Evolutionary conservation across 2,329 filamentous ascomycete species (phyloP), one percentile per base, ranked within the genome.

Genomic region (Cucurbitaria berberidis): DNA sequence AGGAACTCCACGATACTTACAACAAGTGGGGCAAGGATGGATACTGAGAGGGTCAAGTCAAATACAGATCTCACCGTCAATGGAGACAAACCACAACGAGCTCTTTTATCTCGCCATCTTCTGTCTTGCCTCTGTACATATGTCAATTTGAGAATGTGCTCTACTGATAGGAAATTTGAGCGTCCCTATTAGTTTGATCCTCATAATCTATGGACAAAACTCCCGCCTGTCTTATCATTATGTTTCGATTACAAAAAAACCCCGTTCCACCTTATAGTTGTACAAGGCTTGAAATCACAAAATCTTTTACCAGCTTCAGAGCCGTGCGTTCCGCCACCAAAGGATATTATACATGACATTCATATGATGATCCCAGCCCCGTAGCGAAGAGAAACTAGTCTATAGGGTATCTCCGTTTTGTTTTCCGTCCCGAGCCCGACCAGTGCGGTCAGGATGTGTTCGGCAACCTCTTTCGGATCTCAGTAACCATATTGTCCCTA

Each of bases 21-120:
- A 99, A 99, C 90, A 99, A 99, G 85, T 98, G 91, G 87, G 95
- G 95, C 78, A 98, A 98, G 87, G 95, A 98, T 67, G 93, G 91
- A 67, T 98, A 89, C 80, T 75, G 68, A 57, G 68, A 57, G 42
- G 45, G 32, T 24, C n/a, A 15, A 9, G 32, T 39, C 24, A 30
- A 39, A 21, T 24, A 43, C 22, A 24, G 19, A 48, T n/a, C 32
- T 27, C 19, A 32, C 42, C 32, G 44, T 41, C 24, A 42, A 42
- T 18, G 29, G 40, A 26, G 24, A 27, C 2, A 29, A 18, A 16
- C 1, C 24, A 35, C 44, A 46, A 26, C 18, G 22, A 35, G 39
- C 22, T 22, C 26, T 30, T 5, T n/a, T 36, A 40, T 45, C 41
- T 34, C 39, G 13, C 27, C 40, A 19, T 52, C 45, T 41, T 40